Percentiles rank a stretch among this genome's conserved stretches.
phyloP scores from a whole-genome alignment of 2,329 filamentous ascomycete species.

The Aspergillus calidoustus region DNA sequence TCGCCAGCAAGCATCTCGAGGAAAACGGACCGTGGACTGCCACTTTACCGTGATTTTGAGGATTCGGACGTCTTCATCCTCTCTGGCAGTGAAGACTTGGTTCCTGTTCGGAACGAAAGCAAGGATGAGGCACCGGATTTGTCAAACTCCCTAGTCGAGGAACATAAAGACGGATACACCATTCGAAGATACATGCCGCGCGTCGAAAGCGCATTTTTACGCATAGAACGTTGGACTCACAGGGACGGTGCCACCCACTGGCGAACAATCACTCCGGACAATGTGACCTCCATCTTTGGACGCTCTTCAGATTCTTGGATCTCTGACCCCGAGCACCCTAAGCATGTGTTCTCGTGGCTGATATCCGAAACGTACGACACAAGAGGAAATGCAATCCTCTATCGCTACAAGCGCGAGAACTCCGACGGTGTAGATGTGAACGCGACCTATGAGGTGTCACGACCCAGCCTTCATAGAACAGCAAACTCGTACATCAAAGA shows the following conservation, averaged over 20 bases:
- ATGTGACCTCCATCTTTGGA: not conserved
- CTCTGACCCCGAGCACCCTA: not conserved
- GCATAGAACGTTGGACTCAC: conserved; percentile 9
- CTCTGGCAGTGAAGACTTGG: conserved; percentile 1
- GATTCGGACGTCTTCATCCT: not conserved
- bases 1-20: not conserved
- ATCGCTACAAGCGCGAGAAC: conserved; percentile 3
- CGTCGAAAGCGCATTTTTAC: not conserved
- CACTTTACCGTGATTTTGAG: not conserved
- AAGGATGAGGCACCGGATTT: not conserved
- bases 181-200: conserved; percentile 6
- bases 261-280: not conserved
- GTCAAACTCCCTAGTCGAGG: no score
- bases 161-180: not conserved
- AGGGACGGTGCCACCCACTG: not conserved
- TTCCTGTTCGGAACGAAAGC: not conserved
- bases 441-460: not conserved
- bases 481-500: not conserved
- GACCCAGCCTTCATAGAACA: not conserved
- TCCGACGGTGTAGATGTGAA: not conserved
- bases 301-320: not conserved
- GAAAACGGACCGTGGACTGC: not conserved
- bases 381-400: not conserved
- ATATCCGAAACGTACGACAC: not conserved
- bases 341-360: conserved; percentile 8